phyloP scores from a whole-genome alignment of 1,139 yeast species.

The Arxiozyma heterogenica region DNA sequence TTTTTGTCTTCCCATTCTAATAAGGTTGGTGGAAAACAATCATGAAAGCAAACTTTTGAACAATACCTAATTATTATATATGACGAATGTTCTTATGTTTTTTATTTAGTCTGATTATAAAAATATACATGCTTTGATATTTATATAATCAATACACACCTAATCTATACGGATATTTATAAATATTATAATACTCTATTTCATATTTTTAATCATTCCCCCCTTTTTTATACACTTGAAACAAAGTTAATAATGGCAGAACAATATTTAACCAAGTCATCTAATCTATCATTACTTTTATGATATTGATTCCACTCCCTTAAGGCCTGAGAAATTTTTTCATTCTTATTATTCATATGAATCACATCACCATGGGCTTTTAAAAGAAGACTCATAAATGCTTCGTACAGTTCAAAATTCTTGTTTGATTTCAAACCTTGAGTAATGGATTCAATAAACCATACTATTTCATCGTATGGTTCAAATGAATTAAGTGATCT shows the following conservation, averaged over 20 bases:
- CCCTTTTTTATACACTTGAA: constrained; percentile 13
- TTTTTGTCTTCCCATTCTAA: too few species aligned
- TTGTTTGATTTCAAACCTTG: constrained; percentile 48
- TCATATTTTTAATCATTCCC: not conserved
- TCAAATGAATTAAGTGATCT: constrained; percentile 58
- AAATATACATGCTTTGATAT: too few species aligned
- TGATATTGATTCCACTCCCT: constrained; percentile 44
- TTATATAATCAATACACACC: not conserved
- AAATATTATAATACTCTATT: too few species aligned
- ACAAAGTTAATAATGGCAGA: constrained; percentile 71
- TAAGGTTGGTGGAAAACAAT: too few species aligned
- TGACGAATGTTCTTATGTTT: not conserved
- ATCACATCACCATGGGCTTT: constrained; percentile 79
- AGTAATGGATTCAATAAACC: constrained; percentile 57
- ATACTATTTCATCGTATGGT: constrained; percentile 50
- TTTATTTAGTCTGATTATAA: too few species aligned
- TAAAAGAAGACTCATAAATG: constrained; percentile 66
- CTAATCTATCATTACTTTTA: constrained; percentile 44
- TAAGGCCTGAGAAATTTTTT: constrained; percentile 38
- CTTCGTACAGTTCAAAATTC: constrained; percentile 46
- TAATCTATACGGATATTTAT: not conserved
- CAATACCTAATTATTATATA: too few species aligned
- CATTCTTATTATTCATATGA: constrained; percentile 38
- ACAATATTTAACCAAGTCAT: constrained; percentile 68
- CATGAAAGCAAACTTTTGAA: too few species aligned